Evolutionary conservation across 1,284 basidiomycete species (phyloP).

Genomic region (Tilletiaria anomala): DNA sequence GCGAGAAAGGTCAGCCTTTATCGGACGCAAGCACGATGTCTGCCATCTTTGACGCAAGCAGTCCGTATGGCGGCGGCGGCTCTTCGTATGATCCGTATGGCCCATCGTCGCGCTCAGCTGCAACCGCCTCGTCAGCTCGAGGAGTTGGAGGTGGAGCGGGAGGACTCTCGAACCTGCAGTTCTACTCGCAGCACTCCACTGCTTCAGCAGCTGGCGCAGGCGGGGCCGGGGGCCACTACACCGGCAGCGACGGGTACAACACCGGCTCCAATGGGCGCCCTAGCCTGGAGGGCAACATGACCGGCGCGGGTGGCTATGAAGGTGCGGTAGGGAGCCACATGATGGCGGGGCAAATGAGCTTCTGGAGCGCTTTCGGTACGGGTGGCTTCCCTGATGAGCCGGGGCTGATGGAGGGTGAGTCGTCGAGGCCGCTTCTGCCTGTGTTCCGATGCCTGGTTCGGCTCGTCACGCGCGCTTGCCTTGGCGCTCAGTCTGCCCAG

Average conservation of each 20-base stretch:
- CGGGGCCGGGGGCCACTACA: neutral
- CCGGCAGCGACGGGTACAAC: neutral
- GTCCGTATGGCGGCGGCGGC: conserved; percentile 9
- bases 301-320: conserved; percentile 2
- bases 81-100: conserved; percentile 1
- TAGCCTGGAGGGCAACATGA: conserved; percentile 30
- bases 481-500: neutral
- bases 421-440: neutral
- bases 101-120: neutral
- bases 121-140: too few relatives aligned
- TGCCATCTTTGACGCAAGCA: conserved; percentile 19
- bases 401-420: conserved; percentile 29
- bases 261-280: conserved; percentile 6
- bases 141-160: neutral
- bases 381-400: conserved; percentile 38
- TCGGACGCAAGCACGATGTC: conserved; percentile 10
- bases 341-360: conserved; percentile 26
- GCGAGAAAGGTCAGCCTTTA: too few relatives aligned
- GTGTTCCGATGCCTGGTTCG: neutral
- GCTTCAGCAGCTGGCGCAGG: neutral
- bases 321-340: too few relatives aligned
- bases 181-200: conserved; percentile 3
- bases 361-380: conserved; percentile 36
- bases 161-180: conserved; percentile 7
- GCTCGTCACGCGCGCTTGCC: neutral